phyloP scores from a whole-genome alignment of 2,329 filamentous ascomycete species.

The Myrmaecium sp. region DNA sequence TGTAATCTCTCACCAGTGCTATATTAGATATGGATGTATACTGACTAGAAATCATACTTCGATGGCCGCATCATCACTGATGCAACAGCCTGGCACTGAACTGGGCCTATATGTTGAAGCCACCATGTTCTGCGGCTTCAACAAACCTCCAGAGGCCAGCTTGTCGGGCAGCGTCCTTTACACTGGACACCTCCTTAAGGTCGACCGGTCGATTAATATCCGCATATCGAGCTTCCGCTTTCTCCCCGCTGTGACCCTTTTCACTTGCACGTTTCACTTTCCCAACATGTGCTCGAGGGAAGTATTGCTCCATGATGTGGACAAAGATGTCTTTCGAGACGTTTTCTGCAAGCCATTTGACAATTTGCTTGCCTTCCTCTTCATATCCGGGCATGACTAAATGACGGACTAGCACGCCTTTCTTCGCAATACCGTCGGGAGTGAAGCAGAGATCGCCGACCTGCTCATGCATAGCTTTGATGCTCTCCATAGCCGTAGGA shows the following conservation, averaged over 20 bases:
- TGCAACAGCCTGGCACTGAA: no score
- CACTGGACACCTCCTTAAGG: constrained; percentile 45
- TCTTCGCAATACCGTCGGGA: constrained; percentile 62
- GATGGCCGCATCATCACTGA: no score
- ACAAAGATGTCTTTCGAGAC: constrained; percentile 62
- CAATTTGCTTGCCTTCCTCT: constrained; percentile 55
- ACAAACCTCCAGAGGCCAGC: constrained; percentile 68
- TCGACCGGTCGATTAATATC: constrained; percentile 63
- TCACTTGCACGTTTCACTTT: constrained; percentile 31
- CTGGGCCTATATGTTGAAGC: constrained; percentile 34
- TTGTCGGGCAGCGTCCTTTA: constrained; percentile 49
- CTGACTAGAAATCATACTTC: no score
- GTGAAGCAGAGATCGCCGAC: constrained; percentile 76
- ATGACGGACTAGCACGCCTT: constrained; percentile 58
- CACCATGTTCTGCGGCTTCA: constrained; percentile 41
- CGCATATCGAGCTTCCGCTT: constrained; percentile 40
- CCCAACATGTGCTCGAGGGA: constrained; percentile 64
- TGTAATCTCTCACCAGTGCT: no score
- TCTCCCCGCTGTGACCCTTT: constrained; percentile 12
- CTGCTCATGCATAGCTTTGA: constrained; percentile 64
- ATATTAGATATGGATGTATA: no score
- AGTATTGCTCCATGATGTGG: constrained; percentile 82
- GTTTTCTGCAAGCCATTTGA: constrained; percentile 57
- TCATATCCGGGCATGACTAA: constrained; percentile 73
- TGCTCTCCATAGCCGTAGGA: constrained; percentile 53